Evolutionary conservation across 2,329 filamentous ascomycete genomes (phyloP), one percentile per base, ranked within the genome.

Genomic region (Xylaria sp.): DNA sequence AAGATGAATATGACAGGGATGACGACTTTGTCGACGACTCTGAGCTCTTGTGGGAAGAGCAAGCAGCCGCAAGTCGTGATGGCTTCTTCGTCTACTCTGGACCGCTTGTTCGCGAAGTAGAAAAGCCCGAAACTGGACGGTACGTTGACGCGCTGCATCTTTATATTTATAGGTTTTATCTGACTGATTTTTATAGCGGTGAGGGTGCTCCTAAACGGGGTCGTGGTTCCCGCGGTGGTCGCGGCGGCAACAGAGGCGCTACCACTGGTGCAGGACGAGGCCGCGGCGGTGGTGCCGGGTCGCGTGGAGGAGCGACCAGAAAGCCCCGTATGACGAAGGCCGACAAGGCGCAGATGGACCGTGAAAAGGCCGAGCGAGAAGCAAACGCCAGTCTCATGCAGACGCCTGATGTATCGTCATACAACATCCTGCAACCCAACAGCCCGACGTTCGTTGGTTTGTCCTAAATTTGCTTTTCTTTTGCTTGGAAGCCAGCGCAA

Each of bases 81-180:
- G 94, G 94, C 1, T 99, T 97, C 78, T 99, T 97, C 72, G 94
- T 99, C 1, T 99, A 97, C 75, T 95, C 91, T 62, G 94, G 94
- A 2, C 93, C 93, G 7, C 79, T 99, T 52, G 84, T 97, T 19
- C 89, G 89, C 4, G 92, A 96, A 74, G 90, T 88, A 19, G 89
- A 96, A 76, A 93, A 94, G 75, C 81, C 82, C 42, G 75, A 78
- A 65, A 72, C 75, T 59, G 78, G 70, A 69, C 70, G 77, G 80
- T 83, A 80, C 64, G 80, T 79, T 30, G 52, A 59, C 50, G 39
- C 61, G 16, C 42, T 42, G 19, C 19, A 55, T 7, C 34, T 16
- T 8, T n/a, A 16, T 47, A 34, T 39, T n/a, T 3, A 4, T 69
- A 63, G 68, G 61, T 8, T 35, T 16, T 30, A n/a, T 13, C 77